Conservation (phyloP, 2,329 filamentous ascomycete species). For the Pseudogymnoascus sp. region DNA sequence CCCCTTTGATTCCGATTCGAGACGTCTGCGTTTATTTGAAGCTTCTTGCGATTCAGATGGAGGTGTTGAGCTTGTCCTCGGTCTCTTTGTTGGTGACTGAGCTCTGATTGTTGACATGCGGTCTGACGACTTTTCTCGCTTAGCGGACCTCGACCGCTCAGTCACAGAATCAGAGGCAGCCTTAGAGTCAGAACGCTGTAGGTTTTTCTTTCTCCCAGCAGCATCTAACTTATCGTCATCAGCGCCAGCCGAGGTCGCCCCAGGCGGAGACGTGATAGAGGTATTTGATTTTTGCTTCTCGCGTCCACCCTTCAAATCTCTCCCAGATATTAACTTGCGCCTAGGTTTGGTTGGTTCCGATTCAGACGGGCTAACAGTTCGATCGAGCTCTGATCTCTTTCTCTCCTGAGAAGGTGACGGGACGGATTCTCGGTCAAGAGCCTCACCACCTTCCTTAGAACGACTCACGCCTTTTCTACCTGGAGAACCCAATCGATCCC, state of each 20-base stretch:
- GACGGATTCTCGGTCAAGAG: background rate
- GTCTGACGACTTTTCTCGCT: slow-evolving; percentile 55
- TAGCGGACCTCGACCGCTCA: slow-evolving; percentile 54
- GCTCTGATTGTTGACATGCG: slow-evolving; percentile 40
- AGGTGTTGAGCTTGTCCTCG: slow-evolving; percentile 45
- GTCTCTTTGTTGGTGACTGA: slow-evolving; percentile 51
- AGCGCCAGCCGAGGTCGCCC: background rate
- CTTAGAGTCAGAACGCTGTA: slow-evolving; percentile 2
- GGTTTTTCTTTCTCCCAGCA: background rate
- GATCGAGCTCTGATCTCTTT: background rate
- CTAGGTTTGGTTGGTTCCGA: slow-evolving; percentile 48
- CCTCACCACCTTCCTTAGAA: background rate
- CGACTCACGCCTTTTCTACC: background rate
- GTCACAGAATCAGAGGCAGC: slow-evolving; percentile 17
- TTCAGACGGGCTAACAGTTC: slow-evolving; percentile 21
- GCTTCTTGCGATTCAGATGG: slow-evolving; percentile 49
- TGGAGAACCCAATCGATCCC: background rate
- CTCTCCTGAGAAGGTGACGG: background rate
- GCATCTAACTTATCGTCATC: slow-evolving; percentile 2
- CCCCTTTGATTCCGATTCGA: slow-evolving; percentile 39
- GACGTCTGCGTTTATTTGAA: slow-evolving; percentile 49
- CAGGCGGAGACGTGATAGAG: slow-evolving; percentile 36
- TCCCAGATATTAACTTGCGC: slow-evolving; percentile 57
- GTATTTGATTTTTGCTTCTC: slow-evolving; percentile 47
- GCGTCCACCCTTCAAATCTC: slow-evolving; percentile 53